Base-by-base conservation (phyloP, 2,329 filamentous ascomycete genomes). In the Penicillium psychrosexuale region DNA sequence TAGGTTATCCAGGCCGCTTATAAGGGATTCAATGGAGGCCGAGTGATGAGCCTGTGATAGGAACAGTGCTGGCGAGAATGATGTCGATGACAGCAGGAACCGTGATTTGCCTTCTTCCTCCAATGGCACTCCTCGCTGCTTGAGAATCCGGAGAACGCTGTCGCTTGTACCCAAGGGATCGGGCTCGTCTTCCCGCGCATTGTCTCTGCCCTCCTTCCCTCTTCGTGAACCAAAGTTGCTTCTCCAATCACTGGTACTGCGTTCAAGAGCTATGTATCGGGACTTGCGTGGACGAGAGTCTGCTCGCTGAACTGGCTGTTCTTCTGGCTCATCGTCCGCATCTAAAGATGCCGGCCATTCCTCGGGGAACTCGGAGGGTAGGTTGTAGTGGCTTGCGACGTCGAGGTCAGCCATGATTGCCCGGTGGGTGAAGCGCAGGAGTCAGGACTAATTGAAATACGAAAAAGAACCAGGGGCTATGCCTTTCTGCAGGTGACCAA, bases 11-110 rank as follows among this genome's bases (percentile, higher is more conserved):
- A 99, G 83, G 3, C 94, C 95, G 46, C 84, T 80, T 12, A 96
- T 80, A 1, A 99, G 80, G 43, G 86, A 84, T 63, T 91, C 84
- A 0, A 92, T 96, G 52, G 93, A 91, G 51, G 89, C 93, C 45
- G 86, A 84, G 56, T 89, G 86, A 72, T 99, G 95, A 61, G 95
- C 88, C 72, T 97, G 90, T 0, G 93, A 94, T 12, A 99, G 82
- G 72, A 97, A 99, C 8, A 96, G 79, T 3, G 90, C 85, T 2
- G 94, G 94, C 0, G 91, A 96, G 77, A 99, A 99, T 47, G 90
- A 92, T 12, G 93, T 97, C 15, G 93, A 97, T 11, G 92, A 97
- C 22, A 99, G 84, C 53, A 99, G 83, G 74, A 97, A 99, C 60
- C 91, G 90, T 70, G 96, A 97, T 55, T 91, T 84, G 51, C 84